Percentiles rank a stretch among this genome's conserved stretches.
phyloP scores from a whole-genome alignment of 352 stramenopile species.

The Globisporangium canariense region DNA sequence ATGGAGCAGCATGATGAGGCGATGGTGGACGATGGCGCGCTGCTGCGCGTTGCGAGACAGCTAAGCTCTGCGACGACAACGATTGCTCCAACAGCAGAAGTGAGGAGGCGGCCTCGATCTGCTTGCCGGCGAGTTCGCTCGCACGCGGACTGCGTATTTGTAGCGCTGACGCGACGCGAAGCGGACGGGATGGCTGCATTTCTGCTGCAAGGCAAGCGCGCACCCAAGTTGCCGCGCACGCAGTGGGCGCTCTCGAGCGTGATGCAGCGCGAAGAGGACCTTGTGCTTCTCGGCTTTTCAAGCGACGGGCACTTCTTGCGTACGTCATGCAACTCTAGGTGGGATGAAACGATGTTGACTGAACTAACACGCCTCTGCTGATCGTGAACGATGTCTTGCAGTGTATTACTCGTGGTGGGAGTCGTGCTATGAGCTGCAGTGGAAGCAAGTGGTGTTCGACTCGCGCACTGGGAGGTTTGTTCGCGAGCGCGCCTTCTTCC shows the following conservation, averaged over 20 bases:
- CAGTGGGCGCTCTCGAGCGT: conserved; percentile 27
- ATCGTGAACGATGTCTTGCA: conserved; percentile 11
- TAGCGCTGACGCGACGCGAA: conserved; percentile 11
- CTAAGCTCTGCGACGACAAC: background rate
- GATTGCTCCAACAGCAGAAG: background rate
- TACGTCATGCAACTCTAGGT: conserved; percentile 19
- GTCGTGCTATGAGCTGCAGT: conserved; percentile 40
- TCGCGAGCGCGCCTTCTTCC: background rate
- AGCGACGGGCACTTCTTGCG: conserved; percentile 58
- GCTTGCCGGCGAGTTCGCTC: background rate
- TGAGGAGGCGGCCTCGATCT: background rate
- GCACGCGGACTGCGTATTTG: background rate
- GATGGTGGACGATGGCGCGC: background rate
- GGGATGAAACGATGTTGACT: too few species aligned
- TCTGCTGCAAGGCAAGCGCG: background rate
- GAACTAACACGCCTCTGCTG: background rate
- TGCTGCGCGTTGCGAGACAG: background rate
- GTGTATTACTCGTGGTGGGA: conserved; percentile 51
- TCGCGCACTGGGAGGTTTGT: background rate
- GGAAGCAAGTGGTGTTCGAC: conserved; percentile 32
- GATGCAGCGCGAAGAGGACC: conserved; percentile 36
- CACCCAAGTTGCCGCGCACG: conserved; percentile 7
- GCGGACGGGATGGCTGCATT: background rate
- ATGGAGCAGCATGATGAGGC: background rate
- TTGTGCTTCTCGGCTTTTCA: conserved; percentile 67